A percentile compares a stretch with the other conserved stretches of the same genome.
Evolutionary conservation across 108 stramenopile genomes (phyloP).

Genomic region (Asterionellopsis glacialis): DNA sequence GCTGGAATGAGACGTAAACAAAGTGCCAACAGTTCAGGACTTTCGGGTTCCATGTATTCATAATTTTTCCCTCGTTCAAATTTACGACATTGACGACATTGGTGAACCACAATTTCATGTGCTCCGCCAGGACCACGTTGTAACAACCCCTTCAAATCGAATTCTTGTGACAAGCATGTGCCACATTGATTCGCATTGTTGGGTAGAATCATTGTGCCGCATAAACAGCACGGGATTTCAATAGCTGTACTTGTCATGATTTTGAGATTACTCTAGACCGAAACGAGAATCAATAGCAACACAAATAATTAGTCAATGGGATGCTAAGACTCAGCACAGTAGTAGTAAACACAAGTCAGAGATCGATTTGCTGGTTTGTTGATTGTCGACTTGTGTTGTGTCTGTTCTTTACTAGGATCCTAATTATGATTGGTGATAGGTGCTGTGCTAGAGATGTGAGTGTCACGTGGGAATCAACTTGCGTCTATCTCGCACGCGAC

Average conservation of each 20-base stretch:
- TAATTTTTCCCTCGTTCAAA: slow-evolving; percentile 54
- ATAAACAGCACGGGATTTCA: slow-evolving; percentile 67
- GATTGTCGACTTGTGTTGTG: too few species aligned
- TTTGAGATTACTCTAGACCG: too few species aligned
- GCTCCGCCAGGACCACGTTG: slow-evolving; percentile 55
- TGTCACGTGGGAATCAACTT: too few species aligned
- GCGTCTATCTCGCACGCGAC: too few species aligned
- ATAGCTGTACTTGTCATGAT: slow-evolving; percentile 17
- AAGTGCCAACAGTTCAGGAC: slow-evolving; percentile 87
- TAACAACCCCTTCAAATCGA: slow-evolving; percentile 48
- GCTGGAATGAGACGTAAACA: slow-evolving; percentile 92
- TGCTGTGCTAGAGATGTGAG: too few species aligned
- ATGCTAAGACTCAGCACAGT: too few species aligned
- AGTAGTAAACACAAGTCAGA: too few species aligned
- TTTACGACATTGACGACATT: slow-evolving; percentile 90
- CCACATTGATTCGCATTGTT: slow-evolving; percentile 85
- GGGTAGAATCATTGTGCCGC: slow-evolving; percentile 74
- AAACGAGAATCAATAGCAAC: too few species aligned
- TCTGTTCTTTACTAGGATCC: too few species aligned
- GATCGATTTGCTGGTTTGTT: too few species aligned
- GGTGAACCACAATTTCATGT: slow-evolving; percentile 42
- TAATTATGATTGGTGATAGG: too few species aligned
- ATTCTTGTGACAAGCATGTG: slow-evolving; percentile 57
- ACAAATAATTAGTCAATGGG: too few species aligned
- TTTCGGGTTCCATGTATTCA: slow-evolving; percentile 71